Evolutionary conservation across 345 rosid genomes (phyloP).

Genomic region (Camelina hispida): DNA sequence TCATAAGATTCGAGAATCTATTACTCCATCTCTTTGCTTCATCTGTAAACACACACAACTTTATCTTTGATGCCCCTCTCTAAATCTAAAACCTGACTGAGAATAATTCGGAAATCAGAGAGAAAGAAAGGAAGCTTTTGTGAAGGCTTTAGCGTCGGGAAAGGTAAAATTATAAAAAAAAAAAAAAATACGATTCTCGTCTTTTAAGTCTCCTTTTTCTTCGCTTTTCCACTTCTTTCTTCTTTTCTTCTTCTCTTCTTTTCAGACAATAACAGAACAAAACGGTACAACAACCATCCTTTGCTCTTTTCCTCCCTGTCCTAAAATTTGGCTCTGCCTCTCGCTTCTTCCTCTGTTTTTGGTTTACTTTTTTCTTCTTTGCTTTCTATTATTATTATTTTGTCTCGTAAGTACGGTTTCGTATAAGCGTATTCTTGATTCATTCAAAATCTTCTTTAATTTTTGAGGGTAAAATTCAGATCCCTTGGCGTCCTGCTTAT

Average conservation of each 20-base stretch:
- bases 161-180: not conserved
- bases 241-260: constrained; percentile 1
- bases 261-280: not conserved
- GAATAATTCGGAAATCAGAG: constrained; percentile 44
- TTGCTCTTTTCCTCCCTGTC: constrained; percentile 18
- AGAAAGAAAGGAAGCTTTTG: constrained; percentile 44
- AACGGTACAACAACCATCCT: constrained; percentile 18
- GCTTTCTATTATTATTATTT: not conserved
- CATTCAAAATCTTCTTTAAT: not conserved
- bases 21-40: constrained; percentile 43
- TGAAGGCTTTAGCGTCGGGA: constrained; percentile 57
- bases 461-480: constrained; percentile 10
- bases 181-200: constrained; percentile 52
- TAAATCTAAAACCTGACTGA: constrained; percentile 24
- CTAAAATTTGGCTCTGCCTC: constrained; percentile 34
- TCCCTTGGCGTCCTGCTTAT: not conserved
- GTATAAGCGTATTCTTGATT: constrained; percentile 5
- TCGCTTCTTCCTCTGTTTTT: constrained; percentile 27
- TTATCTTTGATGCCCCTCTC: constrained; percentile 29
- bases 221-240: constrained; percentile 38
- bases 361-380: not conserved
- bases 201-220: constrained; percentile 66
- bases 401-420: not conserved
- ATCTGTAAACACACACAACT: constrained; percentile 35
- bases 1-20: constrained; percentile 38